These are phyloP conservation scores for Fusarium ramigenum DNA, from an alignment of 2,329 filamentous ascomycete species.

Conservation along the genomic window DNA sequence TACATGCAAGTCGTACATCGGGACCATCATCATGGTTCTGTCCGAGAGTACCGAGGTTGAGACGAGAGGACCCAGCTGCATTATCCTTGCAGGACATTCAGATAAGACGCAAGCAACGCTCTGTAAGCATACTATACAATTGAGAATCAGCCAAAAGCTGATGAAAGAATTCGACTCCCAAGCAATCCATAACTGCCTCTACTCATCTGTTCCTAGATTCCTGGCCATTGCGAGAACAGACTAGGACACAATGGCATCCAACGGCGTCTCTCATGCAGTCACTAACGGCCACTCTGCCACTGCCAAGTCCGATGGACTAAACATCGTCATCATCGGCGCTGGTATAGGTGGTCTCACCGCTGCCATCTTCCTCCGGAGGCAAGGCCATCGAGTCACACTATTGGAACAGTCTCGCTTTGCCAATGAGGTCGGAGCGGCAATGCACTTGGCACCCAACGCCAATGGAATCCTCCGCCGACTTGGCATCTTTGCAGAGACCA, in stretches of 20 bases:
- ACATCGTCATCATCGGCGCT: slow-evolving; percentile 26
- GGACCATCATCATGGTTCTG: background rate
- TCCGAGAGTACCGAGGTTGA: background rate
- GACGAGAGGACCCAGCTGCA: rapidly evolving
- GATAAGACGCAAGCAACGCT: background rate
- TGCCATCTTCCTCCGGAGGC: slow-evolving; percentile 58
- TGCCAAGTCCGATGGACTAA: background rate
- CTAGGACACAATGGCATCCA: background rate
- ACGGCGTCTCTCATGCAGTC: rapidly evolving
- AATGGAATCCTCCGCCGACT: slow-evolving; percentile 63
- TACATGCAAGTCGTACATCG: background rate
- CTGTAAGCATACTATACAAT: rapidly evolving
- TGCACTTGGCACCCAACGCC: slow-evolving; percentile 69
- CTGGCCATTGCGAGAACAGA: rapidly evolving
- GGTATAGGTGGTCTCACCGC: slow-evolving; percentile 60
- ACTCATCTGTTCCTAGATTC: rapidly evolving
- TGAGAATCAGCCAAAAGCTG: background rate
- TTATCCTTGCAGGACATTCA: background rate
- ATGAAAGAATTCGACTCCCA: background rate
- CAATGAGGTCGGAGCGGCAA: slow-evolving; percentile 66
- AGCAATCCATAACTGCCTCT: background rate
- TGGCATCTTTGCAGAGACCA: slow-evolving; percentile 50
- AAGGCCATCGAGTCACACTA: slow-evolving; percentile 54
- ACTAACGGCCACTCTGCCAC: background rate
- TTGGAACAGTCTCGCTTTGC: slow-evolving; percentile 52